Base-by-base conservation (phyloP, 2,329 filamentous ascomycete genomes). In the Chrysosphaeria jannelii region DNA sequence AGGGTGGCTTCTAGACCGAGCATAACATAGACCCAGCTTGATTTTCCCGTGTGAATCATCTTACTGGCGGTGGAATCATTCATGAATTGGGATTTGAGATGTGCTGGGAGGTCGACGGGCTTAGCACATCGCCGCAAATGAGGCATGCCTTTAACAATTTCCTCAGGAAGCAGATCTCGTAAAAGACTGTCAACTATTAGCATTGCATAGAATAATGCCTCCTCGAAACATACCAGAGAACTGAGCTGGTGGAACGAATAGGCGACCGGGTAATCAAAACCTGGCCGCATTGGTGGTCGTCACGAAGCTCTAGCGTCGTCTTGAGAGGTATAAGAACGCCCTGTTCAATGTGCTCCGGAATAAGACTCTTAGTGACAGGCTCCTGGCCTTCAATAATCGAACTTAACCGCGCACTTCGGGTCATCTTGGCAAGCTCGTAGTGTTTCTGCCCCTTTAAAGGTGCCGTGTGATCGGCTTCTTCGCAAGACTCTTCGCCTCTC, bases 101-200 rank as follows among this genome's bases (percentile, higher is more conserved):
- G 63, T 13, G 52, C 46, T 7, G 70, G 68, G 6, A 79, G 50
- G 35, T 69, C 66, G 25, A 50, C 48, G 22, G 57, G 58, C 41
- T 78, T 76, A 28, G 66, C 69, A 39, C 75, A 74, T 39, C 71
- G 59, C 31, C 71, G 68, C 26, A 81, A 51, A 45, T 81, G 64
- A 45, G 61, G 56, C 34, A 68, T 48, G 49, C 56, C 57, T 42
- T 64, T 58, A 52, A 53, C 56, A 36, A 54, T 53, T 39, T 58
- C 57, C 36, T 61, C 55, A 35, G 57, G 56, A 29, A 59, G 45
- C 37, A 62, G 41, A 25, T 47, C 45, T 35, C 57, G 53, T 34
- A 65, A 43, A 29, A 58, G 50, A 30, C 60, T 64, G 31, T 11
- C n/a, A n/a, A 21, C 5, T 12, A 21, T 27, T 20, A 27, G 26